These are phyloP conservation scores for Colletotrichum sp. DNA, from an alignment of 2,329 filamentous ascomycete species.

Conservation along the genomic window DNA sequence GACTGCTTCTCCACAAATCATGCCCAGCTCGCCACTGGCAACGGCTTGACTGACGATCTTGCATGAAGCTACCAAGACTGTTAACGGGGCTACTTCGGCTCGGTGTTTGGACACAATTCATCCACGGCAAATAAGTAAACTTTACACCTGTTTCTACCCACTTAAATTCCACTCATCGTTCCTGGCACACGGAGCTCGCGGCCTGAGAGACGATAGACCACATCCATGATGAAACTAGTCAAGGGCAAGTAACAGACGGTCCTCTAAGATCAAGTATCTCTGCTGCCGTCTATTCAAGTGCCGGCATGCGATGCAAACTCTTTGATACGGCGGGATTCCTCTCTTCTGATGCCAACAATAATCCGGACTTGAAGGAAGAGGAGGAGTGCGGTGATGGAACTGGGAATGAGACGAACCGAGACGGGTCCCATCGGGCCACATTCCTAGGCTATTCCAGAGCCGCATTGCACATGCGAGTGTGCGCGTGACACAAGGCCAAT, in stretches of 20 bases:
- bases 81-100: neutral
- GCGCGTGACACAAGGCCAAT: neutral
- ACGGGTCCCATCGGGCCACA: neutral
- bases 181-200: neutral
- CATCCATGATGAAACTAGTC: neutral
- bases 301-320: neutral
- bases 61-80: neutral
- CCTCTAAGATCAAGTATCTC: neutral
- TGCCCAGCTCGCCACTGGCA: neutral
- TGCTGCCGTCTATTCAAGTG: neutral
- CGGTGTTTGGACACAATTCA: neutral
- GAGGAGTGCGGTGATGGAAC: neutral
- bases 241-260: neutral
- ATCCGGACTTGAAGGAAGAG: neutral
- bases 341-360: neutral
- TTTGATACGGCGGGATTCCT: neutral
- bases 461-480: neutral
- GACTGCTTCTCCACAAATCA: neutral
- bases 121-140: neutral
- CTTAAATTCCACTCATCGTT: neutral
- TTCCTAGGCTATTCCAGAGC: neutral
- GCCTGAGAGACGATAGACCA: neutral
- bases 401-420: neutral
- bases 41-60: neutral
- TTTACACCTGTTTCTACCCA: neutral